phyloP scores from a whole-genome alignment of 2,329 filamentous ascomycete species.

The Monosporascus cannonballus region DNA sequence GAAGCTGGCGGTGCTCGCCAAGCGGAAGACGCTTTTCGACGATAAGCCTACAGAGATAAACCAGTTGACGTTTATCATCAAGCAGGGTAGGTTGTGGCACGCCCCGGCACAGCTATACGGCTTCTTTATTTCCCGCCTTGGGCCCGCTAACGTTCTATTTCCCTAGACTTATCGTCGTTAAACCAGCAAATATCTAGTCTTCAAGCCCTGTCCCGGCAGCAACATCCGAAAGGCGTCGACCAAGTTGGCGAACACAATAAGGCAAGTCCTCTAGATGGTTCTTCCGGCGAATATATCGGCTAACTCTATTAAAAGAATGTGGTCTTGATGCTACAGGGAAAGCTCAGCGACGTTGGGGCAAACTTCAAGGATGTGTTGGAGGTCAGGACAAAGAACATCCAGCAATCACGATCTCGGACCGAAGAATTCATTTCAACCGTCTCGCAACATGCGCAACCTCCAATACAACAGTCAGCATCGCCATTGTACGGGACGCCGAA shows the following conservation, averaged over 20 bases:
- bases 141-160: background rate
- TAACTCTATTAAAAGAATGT: constrained; percentile 58
- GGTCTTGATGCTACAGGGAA: constrained; percentile 83
- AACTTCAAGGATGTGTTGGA: constrained; percentile 98
- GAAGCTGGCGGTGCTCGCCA: constrained; percentile 88
- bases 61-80: constrained; percentile 95
- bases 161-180: constrained; percentile 64
- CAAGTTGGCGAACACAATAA: constrained; percentile 95
- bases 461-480: constrained; percentile 69
- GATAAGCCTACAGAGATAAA: constrained; percentile 95
- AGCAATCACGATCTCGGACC: constrained; percentile 83
- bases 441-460: constrained; percentile 64
- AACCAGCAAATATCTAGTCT: constrained; percentile 84
- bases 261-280: background rate
- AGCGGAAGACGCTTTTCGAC: constrained; percentile 93
- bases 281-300: background rate
- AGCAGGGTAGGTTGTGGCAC: constrained; percentile 48
- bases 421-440: constrained; percentile 96
- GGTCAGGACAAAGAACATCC: constrained; percentile 94
- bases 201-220: constrained; percentile 69
- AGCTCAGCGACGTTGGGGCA: constrained; percentile 83
- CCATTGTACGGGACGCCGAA: constrained; percentile 79
- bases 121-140: background rate
- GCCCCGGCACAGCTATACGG: background rate
- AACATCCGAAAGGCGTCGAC: constrained; percentile 59